Percentiles rank a stretch among this genome's conserved stretches.
These are phyloP conservation scores for Penicillium lagena DNA, from an alignment of 495 filamentous ascomycete genomes.

Conservation along the genomic window DNA sequence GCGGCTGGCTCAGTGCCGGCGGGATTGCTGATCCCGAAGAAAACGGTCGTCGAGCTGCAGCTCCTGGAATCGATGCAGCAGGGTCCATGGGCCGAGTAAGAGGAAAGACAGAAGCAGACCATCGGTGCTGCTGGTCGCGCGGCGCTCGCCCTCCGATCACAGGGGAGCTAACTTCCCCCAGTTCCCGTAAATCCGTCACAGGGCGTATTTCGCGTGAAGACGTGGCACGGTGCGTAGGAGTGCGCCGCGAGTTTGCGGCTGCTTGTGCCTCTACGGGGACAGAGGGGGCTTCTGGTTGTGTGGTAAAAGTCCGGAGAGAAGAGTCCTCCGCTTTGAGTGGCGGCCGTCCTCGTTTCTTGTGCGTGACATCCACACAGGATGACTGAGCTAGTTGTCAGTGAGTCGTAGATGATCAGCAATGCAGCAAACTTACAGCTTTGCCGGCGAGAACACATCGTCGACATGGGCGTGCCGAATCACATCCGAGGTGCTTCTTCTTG, in stretches of 20 bases:
- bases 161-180: conserved; percentile 14
- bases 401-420: neutral
- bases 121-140: conserved; percentile 25
- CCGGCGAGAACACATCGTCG: conserved; percentile 55
- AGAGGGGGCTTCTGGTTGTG: conserved; percentile 23
- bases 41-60: conserved; percentile 27
- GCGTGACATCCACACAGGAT: conserved; percentile 88
- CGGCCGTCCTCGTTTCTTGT: conserved; percentile 92
- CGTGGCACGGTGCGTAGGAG: conserved; percentile 30
- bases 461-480: conserved; percentile 61
- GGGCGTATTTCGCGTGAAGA: conserved; percentile 40
- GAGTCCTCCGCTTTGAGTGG: conserved; percentile 78
- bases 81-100: conserved; percentile 27
- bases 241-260: conserved; percentile 16
- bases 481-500: conserved; percentile 89
- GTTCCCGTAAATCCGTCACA: conserved; percentile 36
- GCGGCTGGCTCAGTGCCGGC: neutral
- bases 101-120: conserved; percentile 32
- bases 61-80: conserved; percentile 18
- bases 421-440: conserved; percentile 53
- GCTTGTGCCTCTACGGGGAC: conserved; percentile 22
- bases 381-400: conserved; percentile 41
- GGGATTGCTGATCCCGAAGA: conserved; percentile 23
- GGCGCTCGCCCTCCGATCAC: conserved; percentile 15
- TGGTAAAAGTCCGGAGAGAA: conserved; percentile 28